A percentile compares a stretch with the other conserved stretches of the same genome.
Evolutionary conservation across 371 early-diverging fungal species (phyloP).

Genomic region (Mortierella sp.): DNA sequence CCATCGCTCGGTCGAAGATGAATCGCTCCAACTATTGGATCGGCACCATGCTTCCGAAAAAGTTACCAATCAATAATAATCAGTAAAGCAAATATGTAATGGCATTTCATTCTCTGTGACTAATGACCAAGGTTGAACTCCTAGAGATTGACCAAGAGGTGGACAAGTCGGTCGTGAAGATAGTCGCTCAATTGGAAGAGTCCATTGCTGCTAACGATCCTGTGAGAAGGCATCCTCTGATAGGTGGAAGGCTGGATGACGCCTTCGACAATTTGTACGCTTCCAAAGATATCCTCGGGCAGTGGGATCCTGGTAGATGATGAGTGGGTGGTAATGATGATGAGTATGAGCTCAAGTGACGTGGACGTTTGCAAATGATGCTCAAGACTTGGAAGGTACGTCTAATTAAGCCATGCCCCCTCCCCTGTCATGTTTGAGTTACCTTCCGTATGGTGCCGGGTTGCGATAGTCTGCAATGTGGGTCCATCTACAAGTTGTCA

Average conservation of each 20-base stretch:
- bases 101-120: too few species aligned
- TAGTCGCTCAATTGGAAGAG: constrained; percentile 72
- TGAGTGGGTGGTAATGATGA: neutral
- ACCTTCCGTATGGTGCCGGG: constrained; percentile 53
- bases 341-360: neutral
- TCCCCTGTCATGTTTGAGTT: constrained; percentile 2
- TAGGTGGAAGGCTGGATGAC: constrained; percentile 65
- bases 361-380: neutral
- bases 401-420: too few species aligned
- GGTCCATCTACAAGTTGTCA: constrained; percentile 37
- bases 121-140: too few species aligned
- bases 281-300: constrained; percentile 88
- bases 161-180: constrained; percentile 32
- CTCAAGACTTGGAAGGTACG: too few species aligned
- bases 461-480: constrained; percentile 50
- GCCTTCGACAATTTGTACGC: constrained; percentile 67
- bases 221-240: constrained; percentile 84
- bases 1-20: too few species aligned
- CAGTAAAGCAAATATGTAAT: too few species aligned
- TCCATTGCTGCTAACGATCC: constrained; percentile 76
- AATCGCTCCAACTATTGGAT: too few species aligned
- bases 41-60: too few species aligned
- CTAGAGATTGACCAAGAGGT: constrained; percentile 20
- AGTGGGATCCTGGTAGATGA: constrained; percentile 62
- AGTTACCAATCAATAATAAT: too few species aligned